These are phyloP conservation scores for Cystobasidium slooffiae DNA, from an alignment of 1,284 basidiomycete species.

Conservation along the genomic window DNA sequence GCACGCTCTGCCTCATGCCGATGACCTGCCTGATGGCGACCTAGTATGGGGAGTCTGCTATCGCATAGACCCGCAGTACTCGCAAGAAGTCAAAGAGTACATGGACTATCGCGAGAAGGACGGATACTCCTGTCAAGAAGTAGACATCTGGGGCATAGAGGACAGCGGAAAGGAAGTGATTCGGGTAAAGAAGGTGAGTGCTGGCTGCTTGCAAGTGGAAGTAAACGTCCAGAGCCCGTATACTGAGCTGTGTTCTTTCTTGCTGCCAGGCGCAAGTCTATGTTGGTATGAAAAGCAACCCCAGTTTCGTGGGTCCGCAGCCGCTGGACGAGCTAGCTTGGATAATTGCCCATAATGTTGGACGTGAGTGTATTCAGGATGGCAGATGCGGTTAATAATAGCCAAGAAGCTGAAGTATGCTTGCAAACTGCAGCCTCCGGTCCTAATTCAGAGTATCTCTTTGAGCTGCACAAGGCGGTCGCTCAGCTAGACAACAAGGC, in stretches of 20 bases:
- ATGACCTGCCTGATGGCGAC: conserved; percentile 18
- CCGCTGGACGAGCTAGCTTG: conserved; percentile 69
- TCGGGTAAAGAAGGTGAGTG: conserved; percentile 3
- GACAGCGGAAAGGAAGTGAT: conserved; percentile 50
- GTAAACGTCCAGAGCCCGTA: background rate
- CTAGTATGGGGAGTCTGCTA: conserved; percentile 79
- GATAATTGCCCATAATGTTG: conserved; percentile 19
- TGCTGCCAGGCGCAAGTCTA: conserved; percentile 62
- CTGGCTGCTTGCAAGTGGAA: background rate
- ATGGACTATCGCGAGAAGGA: conserved; percentile 85
- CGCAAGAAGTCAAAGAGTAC: conserved; percentile 75
- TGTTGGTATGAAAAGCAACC: conserved; percentile 74
- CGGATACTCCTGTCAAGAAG: conserved; percentile 70
- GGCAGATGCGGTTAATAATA: background rate
- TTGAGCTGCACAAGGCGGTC: conserved; percentile 39
- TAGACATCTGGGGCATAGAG: conserved; percentile 66
- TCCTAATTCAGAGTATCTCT: conserved; percentile 40
- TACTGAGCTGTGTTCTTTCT: background rate
- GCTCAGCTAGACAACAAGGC: conserved; percentile 23
- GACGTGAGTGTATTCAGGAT: conserved; percentile 20
- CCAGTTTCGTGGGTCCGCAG: conserved; percentile 81
- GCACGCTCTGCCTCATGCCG: conserved; percentile 66
- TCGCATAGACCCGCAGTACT: conserved; percentile 76
- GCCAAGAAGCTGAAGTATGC: background rate
- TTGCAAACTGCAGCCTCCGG: conserved; percentile 25